A percentile compares a stretch with the other conserved stretches of the same genome.
phyloP scores from a whole-genome alignment of 2,329 filamentous ascomycete genomes.

The Scopulariopsis brevicaulis region DNA sequence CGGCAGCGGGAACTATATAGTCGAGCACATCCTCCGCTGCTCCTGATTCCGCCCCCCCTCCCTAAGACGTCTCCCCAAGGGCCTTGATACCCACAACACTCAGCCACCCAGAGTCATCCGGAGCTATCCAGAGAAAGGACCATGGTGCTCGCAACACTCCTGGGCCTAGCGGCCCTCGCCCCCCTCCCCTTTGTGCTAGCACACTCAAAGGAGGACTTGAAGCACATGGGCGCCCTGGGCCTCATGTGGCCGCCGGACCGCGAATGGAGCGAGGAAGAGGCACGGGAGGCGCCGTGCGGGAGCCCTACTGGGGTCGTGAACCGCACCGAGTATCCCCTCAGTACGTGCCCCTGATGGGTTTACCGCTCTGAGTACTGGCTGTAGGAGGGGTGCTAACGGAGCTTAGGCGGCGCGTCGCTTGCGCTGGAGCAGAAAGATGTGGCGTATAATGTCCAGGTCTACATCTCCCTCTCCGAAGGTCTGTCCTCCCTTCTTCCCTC shows the following conservation, averaged over 20 bases:
- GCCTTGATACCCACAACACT: not conserved
- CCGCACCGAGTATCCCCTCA: constrained; percentile 44
- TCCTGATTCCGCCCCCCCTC: too few species aligned
- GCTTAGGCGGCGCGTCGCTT: not conserved
- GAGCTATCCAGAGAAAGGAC: not conserved
- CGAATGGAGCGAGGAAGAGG: constrained; percentile 37
- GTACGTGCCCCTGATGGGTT: constrained; percentile 24
- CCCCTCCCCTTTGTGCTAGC: not conserved
- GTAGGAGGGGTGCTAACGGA: not conserved
- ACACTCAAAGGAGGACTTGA: constrained; percentile 7
- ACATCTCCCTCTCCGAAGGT: constrained; percentile 40
- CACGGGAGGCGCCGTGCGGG: constrained; percentile 47
- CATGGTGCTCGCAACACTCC: not conserved
- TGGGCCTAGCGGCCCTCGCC: not conserved
- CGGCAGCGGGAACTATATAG: too few species aligned
- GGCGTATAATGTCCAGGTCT: constrained; percentile 39
- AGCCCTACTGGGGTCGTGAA: constrained; percentile 32
- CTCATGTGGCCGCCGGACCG: constrained; percentile 51
- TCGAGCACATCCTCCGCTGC: too few species aligned
- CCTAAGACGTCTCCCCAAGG: too few species aligned
- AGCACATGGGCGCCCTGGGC: constrained; percentile 39
- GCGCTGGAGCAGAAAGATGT: constrained; percentile 27
- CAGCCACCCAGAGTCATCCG: not conserved
- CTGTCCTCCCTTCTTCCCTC: constrained; percentile 6
- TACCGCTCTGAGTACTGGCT: too few species aligned